Evolutionary conservation across 805 yeast genomes (phyloP), one percentile per base, ranked within the genome.

Genomic region (Saccharomycopsis lassenensis): DNA sequence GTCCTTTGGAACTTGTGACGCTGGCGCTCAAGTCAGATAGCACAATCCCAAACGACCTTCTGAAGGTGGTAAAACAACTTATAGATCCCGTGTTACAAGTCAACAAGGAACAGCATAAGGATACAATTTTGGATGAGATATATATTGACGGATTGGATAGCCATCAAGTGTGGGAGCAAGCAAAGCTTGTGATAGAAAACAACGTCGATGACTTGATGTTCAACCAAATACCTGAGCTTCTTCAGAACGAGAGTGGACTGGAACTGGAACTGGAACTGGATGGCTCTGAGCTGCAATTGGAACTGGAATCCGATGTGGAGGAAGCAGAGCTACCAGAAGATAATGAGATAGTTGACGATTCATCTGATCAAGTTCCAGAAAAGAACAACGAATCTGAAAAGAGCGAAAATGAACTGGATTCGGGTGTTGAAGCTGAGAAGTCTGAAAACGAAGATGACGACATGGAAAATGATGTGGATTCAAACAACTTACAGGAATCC

Each of bases 91-190:
- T 78, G 23, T 65, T 74, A 17, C 54, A 56, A 31, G 37, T 55
- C 29, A 59, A 61, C 37, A 56, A 57, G 44, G 25, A 25, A 3
- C 46, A 55, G 2, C 26, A 47, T 5, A 41, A 45, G 10, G 56
- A 58, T 36, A 71, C 91, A 1, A 79, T 81, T 4, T 62, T 89
- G 15, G 95, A 86, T 55, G 86, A 83, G 52, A 67, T 89, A 15
- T 74, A 78, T 47, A 67, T 80, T 10, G 93, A 86, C 33, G 97
- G 95, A 1, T 62, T 89, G 37, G 95, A 83, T 54, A 77, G 95
- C 17, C 70, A 79, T 26, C 97, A 89, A 53, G 86, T 91, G 0
- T 89, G 89, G 85, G 94, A 89, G 38, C 97, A 89, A 57, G 77
- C 83, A 2, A 84, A 82, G 56, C 69, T 89, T 60, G 77, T 89